Evolutionary conservation across 495 filamentous ascomycete species (phyloP).

Genomic region (Niebla homalea): DNA sequence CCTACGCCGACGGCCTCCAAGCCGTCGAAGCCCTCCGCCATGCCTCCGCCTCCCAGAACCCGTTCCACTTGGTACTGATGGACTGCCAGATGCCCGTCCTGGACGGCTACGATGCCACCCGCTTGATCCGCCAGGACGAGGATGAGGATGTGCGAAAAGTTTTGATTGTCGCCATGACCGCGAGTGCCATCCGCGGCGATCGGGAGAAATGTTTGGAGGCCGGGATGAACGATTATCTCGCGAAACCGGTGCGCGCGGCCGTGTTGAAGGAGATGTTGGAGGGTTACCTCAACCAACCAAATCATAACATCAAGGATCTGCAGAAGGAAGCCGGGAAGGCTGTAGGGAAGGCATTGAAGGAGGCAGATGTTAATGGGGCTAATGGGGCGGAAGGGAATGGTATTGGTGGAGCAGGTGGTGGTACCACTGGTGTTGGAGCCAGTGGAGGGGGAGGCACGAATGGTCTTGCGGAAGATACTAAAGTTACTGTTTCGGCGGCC

Average conservation of each 20-base stretch:
- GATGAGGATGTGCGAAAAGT: conserved; percentile 61
- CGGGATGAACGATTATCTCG: conserved; percentile 92
- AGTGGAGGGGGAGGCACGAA: no score
- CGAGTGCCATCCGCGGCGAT: conserved; percentile 80
- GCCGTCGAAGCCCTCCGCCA: conserved; percentile 71
- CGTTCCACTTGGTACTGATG: conserved; percentile 73
- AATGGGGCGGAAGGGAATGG: no score
- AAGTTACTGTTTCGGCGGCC: neutral
- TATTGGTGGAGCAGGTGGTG: no score
- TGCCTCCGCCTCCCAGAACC: conserved; percentile 52
- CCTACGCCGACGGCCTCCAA: conserved; percentile 73
- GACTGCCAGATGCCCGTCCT: conserved; percentile 91
- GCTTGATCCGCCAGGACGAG: conserved; percentile 58
- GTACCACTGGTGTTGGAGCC: no score
- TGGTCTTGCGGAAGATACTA: neutral
- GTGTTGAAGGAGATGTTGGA: conserved; percentile 66
- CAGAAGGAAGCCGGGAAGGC: conserved; percentile 25
- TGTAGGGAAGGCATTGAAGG: conserved; percentile 6
- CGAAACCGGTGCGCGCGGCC: conserved; percentile 71
- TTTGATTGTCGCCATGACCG: conserved; percentile 88
- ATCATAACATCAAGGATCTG: conserved; percentile 10
- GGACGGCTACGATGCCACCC: conserved; percentile 87
- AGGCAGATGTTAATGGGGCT: no score
- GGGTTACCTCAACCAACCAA: conserved; percentile 37
- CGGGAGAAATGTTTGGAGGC: conserved; percentile 82